These are phyloP conservation scores for Melanopsichium pennsylvanicum DNA, from an alignment of 1,284 basidiomycete genomes.

Conservation along the genomic window DNA sequence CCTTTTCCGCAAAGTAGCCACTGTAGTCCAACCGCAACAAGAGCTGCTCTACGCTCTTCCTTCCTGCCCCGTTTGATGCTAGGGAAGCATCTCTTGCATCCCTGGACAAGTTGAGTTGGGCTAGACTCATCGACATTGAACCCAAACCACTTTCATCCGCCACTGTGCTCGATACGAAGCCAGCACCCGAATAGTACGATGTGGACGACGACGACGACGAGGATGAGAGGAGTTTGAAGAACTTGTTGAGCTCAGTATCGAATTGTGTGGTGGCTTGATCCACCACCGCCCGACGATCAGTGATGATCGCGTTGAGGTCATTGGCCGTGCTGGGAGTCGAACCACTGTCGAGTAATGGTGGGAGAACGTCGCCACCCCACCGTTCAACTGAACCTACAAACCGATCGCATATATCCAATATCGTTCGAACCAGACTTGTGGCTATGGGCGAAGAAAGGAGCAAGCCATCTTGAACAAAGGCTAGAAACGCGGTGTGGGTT, in stretches of 20 bases:
- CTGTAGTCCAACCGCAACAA: conserved; percentile 85
- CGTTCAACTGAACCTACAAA: conserved; percentile 80
- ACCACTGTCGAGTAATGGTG: conserved; percentile 78
- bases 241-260: conserved; percentile 9
- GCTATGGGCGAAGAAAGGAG: conserved; percentile 74
- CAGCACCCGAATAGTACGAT: too few relatives aligned
- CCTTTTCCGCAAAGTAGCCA: conserved; percentile 72
- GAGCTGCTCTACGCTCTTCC: conserved; percentile 82
- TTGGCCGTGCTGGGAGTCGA: conserved; percentile 64
- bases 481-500: conserved; percentile 81
- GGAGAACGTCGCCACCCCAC: conserved; percentile 90
- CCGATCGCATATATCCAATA: conserved; percentile 81
- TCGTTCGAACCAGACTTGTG: conserved; percentile 73
- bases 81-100: conserved; percentile 1
- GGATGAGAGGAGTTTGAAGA: conserved; percentile 38
- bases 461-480: conserved; percentile 80
- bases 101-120: conserved; percentile 12
- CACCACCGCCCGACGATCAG: conserved; percentile 72
- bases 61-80: conserved; percentile 46
- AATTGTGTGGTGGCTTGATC: conserved; percentile 77
- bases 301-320: neutral
- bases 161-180: neutral
- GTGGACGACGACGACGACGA: conserved; percentile 5
- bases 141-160: conserved; percentile 27
- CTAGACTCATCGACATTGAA: conserved; percentile 23